Conservation (phyloP, 768 basidiomycete genomes). For the Cantharellus anzutake region DNA sequence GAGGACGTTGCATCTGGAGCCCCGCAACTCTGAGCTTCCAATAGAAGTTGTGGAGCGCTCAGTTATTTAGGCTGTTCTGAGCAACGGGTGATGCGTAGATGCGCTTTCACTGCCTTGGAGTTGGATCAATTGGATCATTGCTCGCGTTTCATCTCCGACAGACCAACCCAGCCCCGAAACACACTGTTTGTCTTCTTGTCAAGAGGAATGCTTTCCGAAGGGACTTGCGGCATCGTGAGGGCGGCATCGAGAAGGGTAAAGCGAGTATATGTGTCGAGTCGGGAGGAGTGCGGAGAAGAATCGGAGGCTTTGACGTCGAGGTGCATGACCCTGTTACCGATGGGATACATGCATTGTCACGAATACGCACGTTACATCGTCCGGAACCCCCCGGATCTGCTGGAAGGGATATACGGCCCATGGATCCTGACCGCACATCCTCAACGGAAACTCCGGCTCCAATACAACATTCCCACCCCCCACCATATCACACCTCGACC, state of each 20-base stretch:
- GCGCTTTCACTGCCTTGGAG: constrained; percentile 59
- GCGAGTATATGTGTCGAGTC: constrained; percentile 10
- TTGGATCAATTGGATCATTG: constrained; percentile 71
- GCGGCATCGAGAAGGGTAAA: neutral
- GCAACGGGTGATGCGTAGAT: constrained; percentile 18
- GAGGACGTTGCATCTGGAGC: too few species aligned
- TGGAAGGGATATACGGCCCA: too few species aligned
- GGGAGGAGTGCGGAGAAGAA: constrained; percentile 8
- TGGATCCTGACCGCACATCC: too few species aligned
- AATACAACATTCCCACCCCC: neutral
- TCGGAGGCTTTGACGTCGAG: constrained; percentile 13
- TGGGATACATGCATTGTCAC: neutral
- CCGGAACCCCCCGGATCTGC: neutral
- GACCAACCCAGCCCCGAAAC: constrained; percentile 25
- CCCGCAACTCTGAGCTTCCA: too few species aligned
- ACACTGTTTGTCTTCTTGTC: constrained; percentile 53
- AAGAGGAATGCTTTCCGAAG: constrained; percentile 12
- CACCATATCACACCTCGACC: neutral
- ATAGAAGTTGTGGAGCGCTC: too few species aligned
- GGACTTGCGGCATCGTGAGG: neutral
- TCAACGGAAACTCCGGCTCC: neutral
- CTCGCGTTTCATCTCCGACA: constrained; percentile 62
- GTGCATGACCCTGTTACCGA: constrained; percentile 4
- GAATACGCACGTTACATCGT: neutral
- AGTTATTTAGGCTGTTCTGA: too few species aligned